Evolutionary conservation across 805 yeast genomes (phyloP).

Genomic region (Kuraishia hungarica): DNA sequence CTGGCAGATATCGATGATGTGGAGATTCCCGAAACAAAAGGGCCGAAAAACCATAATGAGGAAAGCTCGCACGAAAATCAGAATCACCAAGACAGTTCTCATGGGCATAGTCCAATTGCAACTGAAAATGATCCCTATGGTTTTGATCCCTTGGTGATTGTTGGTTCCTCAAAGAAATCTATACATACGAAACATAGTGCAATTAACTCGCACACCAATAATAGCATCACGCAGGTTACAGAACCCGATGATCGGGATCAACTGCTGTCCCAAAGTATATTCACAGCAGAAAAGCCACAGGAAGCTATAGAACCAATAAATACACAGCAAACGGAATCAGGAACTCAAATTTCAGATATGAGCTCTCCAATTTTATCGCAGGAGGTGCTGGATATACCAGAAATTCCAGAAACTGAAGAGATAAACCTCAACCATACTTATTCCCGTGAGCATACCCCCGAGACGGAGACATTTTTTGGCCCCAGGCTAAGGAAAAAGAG

Average conservation of each 20-base stretch:
- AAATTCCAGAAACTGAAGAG: too few relatives aligned
- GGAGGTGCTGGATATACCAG: background rate
- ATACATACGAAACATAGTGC: background rate
- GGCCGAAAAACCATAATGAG: background rate
- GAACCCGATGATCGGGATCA: background rate
- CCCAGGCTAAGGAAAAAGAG: slow-evolving; percentile 18
- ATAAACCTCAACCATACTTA: background rate
- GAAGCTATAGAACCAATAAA: too few relatives aligned
- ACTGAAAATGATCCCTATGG: background rate
- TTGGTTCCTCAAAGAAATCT: background rate
- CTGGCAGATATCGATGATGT: background rate
- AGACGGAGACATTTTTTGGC: background rate
- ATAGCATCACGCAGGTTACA: background rate
- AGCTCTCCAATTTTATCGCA: background rate
- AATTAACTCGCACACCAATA: background rate
- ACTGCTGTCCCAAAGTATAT: background rate
- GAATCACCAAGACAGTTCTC: too few relatives aligned
- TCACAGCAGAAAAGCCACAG: background rate
- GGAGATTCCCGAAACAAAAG: background rate
- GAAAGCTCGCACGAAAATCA: too few relatives aligned
- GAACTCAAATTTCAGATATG: too few relatives aligned
- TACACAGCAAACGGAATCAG: too few relatives aligned
- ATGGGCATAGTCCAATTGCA: too few relatives aligned
- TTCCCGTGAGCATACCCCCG: background rate
- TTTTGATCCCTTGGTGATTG: background rate